Evolutionary conservation across 2,329 filamentous ascomycete species (phyloP), one percentile per base, ranked within the genome.

Genomic region (Alternaria ethzedia): DNA sequence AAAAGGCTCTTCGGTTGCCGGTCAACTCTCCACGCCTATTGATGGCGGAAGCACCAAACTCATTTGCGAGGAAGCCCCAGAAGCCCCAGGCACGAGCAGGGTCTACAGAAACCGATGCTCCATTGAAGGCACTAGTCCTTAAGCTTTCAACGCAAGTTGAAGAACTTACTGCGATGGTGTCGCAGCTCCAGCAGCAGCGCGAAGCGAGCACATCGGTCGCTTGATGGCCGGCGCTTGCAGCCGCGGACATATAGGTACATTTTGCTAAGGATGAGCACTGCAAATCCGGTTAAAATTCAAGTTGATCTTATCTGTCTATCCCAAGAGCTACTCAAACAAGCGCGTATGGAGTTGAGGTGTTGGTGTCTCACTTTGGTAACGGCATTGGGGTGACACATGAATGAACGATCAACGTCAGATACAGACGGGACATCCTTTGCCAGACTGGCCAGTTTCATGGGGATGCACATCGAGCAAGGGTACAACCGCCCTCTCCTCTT

Each of bases 81-180:
- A 28, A 65, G 57, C 65, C 69, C 67, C 71, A 73, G 45, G 72
- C 70, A 11, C 68, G 59, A 63, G 61, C 66, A 63, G 74, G 71
- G 26, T 59, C 64, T 30, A 59, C 62, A 32, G 77, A 78, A 32
- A 52, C 69, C 30, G 77, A 79, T 63, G 64, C 71, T 60, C 73
- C 80, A 65, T 64, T 81, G 47, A 75, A 68, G 68, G 68, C 75
- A 65, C 72, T 81, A 70, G 77, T 82, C 60, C 64, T 79, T 44
- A 79, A 77, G 69, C 78, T 82, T 59, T 77, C 74, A 41, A 61
- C 71, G 44, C 79, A 81, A 63, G 76, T 82, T 44, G 78, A 81
- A 59, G 72, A 80, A 65, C 79, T 82, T 63, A 80, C 75, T 59
- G 72, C 70, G 36, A 73, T 80, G 66, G 75, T 82, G 47, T 77